These are phyloP conservation scores for Ceratocystis variospora DNA, from an alignment of 2,329 filamentous ascomycete species.

Conservation along the genomic window DNA sequence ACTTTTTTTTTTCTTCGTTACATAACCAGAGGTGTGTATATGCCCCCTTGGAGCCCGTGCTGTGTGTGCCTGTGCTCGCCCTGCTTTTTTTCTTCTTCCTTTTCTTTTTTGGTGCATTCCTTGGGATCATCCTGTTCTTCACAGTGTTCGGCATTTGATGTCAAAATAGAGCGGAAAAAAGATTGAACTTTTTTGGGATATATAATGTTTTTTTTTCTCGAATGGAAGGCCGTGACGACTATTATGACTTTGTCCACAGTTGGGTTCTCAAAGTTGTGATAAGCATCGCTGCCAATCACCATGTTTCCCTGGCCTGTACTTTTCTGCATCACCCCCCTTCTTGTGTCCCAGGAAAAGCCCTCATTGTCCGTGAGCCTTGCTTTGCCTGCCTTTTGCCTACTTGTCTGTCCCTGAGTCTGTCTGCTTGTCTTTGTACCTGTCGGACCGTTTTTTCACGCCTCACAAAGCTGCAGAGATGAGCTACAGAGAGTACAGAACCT, in stretches of 20 bases:
- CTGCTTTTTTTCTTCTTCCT: background rate
- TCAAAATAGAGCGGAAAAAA: background rate
- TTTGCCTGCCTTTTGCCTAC: background rate
- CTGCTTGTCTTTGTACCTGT: background rate
- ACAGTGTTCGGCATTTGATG: background rate
- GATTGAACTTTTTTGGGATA: background rate
- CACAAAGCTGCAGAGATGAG: too few relatives aligned
- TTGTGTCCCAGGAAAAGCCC: background rate
- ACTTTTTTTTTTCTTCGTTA: constrained; percentile 8
- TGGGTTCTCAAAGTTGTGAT: background rate
- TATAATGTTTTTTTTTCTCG: too few relatives aligned
- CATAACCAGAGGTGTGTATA: constrained; percentile 13
- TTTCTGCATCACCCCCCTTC: too few relatives aligned
- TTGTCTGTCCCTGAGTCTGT: background rate
- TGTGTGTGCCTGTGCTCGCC: constrained; percentile 7
- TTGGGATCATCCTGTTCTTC: constrained; percentile 2
- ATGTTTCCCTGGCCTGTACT: background rate
- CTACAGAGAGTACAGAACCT: too few relatives aligned
- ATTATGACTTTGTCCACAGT: too few relatives aligned
- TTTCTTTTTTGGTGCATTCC: constrained; percentile 2
- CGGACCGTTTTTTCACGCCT: background rate
- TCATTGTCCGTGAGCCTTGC: background rate
- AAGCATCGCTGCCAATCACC: background rate
- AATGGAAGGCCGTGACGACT: too few relatives aligned
- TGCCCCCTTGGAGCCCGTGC: background rate